Conservation (phyloP, 495 filamentous ascomycete species). For the Neurospora sublineolata region DNA sequence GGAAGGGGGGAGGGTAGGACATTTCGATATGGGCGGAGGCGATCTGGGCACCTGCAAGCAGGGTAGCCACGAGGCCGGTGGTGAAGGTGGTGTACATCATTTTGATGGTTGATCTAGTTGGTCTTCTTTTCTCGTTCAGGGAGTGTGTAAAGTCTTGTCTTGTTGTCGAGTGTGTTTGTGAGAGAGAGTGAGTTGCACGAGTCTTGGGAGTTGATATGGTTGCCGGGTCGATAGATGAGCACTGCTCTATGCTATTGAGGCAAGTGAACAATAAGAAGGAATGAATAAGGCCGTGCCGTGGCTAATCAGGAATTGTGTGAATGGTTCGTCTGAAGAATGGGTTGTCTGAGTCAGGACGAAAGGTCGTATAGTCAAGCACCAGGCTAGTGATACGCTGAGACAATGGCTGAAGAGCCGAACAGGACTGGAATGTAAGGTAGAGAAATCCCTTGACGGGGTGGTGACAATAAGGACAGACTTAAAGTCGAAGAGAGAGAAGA, state of each 20-base stretch:
- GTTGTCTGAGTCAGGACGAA: background rate
- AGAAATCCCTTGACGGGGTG: background rate
- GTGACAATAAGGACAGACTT: background rate
- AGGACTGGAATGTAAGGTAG: background rate
- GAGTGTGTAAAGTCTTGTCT: background rate
- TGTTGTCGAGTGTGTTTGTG: background rate
- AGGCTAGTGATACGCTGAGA: background rate
- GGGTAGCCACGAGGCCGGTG: conserved; percentile 15
- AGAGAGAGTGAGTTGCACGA: background rate
- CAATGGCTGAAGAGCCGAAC: background rate
- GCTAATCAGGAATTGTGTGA: background rate
- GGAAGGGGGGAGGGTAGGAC: conserved; percentile 42
- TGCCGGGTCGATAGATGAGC: background rate
- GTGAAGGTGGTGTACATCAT: conserved; percentile 26
- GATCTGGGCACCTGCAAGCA: conserved; percentile 24
- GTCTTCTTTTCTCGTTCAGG: background rate
- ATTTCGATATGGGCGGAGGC: conserved; percentile 51
- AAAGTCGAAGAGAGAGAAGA: background rate
- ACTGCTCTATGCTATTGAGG: background rate
- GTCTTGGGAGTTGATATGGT: background rate
- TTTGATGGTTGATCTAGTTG: conserved; percentile 7
- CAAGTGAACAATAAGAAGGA: background rate
- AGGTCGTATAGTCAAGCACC: background rate
- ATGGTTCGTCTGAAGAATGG: background rate
- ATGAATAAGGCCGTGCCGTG: background rate